Evolutionary conservation across 805 yeast genomes (phyloP).

Genomic region (Sugiyamaella valdiviana): DNA sequence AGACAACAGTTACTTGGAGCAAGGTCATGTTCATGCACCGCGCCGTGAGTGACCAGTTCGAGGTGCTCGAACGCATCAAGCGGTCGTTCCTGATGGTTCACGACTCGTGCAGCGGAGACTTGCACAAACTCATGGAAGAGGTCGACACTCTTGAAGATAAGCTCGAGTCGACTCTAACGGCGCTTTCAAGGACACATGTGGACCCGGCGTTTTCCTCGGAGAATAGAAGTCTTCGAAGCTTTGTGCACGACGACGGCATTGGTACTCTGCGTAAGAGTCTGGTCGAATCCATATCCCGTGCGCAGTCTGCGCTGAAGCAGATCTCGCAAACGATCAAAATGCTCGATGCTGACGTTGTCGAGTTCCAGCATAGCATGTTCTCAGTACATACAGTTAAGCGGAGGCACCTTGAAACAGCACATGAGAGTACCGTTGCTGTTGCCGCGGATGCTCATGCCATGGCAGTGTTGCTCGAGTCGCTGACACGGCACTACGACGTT

Average conservation of each 20-base stretch:
- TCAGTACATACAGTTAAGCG: slow-evolving; percentile 18
- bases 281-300: slow-evolving; percentile 32
- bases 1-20: slow-evolving; percentile 39
- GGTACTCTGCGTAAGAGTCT: slow-evolving; percentile 30
- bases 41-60: slow-evolving; percentile 44
- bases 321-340: slow-evolving; percentile 27
- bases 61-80: slow-evolving; percentile 33
- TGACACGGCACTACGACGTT: slow-evolving; percentile 80
- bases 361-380: slow-evolving; percentile 11
- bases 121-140: slow-evolving; percentile 17
- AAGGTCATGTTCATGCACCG: slow-evolving; percentile 40
- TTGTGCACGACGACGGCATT: slow-evolving; percentile 40
- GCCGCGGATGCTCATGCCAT: slow-evolving; percentile 54
- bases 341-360: slow-evolving; percentile 15
- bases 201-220: slow-evolving; percentile 29
- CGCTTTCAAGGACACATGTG: slow-evolving; percentile 35
- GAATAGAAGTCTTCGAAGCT: slow-evolving; percentile 37
- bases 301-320: slow-evolving; percentile 16
- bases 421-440: slow-evolving; percentile 20
- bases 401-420: slow-evolving; percentile 24
- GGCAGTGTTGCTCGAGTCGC: slow-evolving; percentile 59
- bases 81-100: slow-evolving; percentile 23
- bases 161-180: slow-evolving; percentile 31
- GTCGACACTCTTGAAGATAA: slow-evolving; percentile 28
- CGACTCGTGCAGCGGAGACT: slow-evolving; percentile 10